phyloP scores from a whole-genome alignment of 2,329 filamentous ascomycete genomes.

The Geoglossum cookeanum region DNA sequence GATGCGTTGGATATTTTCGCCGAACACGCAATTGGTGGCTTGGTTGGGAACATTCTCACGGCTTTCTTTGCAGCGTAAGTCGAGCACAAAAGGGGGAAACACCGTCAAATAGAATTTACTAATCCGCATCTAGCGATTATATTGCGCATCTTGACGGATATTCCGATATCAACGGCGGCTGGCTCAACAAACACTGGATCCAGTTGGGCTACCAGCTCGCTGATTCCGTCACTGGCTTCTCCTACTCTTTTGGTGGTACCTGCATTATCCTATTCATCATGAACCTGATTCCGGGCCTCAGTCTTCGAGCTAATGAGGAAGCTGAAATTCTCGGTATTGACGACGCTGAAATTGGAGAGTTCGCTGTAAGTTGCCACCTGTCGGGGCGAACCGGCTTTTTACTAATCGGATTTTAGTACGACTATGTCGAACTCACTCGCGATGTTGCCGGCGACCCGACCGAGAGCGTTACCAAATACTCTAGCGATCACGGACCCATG shows the following conservation, averaged over 20 bases:
- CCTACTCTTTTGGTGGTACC: constrained; percentile 62
- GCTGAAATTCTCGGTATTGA: constrained; percentile 74
- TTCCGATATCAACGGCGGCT: constrained; percentile 51
- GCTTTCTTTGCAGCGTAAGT: constrained; percentile 60
- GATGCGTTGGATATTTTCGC: constrained; percentile 82
- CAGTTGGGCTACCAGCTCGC: constrained; percentile 72
- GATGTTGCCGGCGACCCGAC: constrained; percentile 36
- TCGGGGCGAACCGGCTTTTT: not conserved
- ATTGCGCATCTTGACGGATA: constrained; percentile 63
- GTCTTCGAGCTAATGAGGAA: constrained; percentile 54
- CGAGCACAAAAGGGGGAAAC: too few relatives aligned
- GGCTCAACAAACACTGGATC: constrained; percentile 67
- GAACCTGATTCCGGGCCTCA: constrained; percentile 58
- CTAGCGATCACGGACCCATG: constrained; percentile 6
- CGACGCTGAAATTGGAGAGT: constrained; percentile 80
- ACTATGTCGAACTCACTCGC: constrained; percentile 69
- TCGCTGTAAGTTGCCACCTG: constrained; percentile 36
- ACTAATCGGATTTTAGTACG: constrained; percentile 34
- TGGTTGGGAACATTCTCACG: constrained; percentile 63
- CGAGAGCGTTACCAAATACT: constrained; percentile 10
- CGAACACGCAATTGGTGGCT: constrained; percentile 58
- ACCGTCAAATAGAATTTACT: not conserved
- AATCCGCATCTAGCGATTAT: constrained; percentile 35
- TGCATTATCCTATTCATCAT: constrained; percentile 64
- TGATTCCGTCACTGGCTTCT: constrained; percentile 55